Base-by-base conservation (phyloP, 2,329 filamentous ascomycete genomes). In the Penicillium hordei region DNA sequence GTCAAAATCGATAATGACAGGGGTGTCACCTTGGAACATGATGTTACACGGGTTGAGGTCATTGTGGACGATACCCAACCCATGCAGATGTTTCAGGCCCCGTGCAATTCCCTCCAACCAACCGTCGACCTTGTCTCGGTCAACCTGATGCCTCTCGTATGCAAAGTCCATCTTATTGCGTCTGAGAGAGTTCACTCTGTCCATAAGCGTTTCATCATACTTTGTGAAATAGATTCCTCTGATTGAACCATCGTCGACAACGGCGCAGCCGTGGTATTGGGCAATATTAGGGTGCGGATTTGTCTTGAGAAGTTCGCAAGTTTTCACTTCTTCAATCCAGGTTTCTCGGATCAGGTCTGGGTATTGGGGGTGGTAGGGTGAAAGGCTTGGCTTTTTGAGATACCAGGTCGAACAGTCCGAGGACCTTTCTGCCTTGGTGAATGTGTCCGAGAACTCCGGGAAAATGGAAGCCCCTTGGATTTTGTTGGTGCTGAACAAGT, bases 31-130 rank as follows among this genome's bases (percentile, higher is more conserved):
- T 33, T 83, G 82, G 61, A 96, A 90, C 3, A 96, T 81, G 52
- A 96, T 96, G 65, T 96, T 96, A 67, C 95, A 91, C 0, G 93
- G 92, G 73, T 96, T 96, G 67, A 96, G 85, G 68, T 96, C 93
- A 52, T 93, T 89, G 73, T 96, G 93, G 3, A 96, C 92, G 68
- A 96, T 94, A 50, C 91, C 87, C 45, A 96, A 81, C 38, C 84
- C 86, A 75, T 96, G 93, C 9, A 96, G 79, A 72, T 96, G 91
- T 62, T 86, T 86, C 31, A 96, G 82, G n/a, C 92, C 93, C 38
- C 10, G 23, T 39, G 45, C 15, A 39, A 64, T 59, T 50, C 75
- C 44, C 60, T 68, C 21, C 15, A 48, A 15, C 48, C 52, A 58
- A 8, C 23, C 15, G 2, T 46, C n/a, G 12, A 45, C n/a, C 40